Evolutionary conservation across 140 eudicot species (phyloP), one percentile per base, ranked within the genome.

Genomic region (Ambrosia hybrid): DNA sequence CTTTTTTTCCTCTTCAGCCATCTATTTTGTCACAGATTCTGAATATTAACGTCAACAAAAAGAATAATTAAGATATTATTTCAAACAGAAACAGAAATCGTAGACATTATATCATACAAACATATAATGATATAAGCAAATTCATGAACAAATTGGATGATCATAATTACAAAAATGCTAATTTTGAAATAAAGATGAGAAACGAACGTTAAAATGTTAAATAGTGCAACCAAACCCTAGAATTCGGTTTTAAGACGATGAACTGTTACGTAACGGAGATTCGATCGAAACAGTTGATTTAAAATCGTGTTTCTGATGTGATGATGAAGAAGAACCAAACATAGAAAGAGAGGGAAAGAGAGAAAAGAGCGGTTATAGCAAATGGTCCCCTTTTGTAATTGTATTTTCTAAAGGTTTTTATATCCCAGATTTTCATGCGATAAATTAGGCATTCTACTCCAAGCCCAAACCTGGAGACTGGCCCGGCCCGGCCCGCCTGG

Each of bases 1-100:
- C 74, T 75, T 46, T 34, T 70, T 49, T 78, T 67, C 80, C 39
- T 70, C 76, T 78, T 82, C 88, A 17, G 37, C 82, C 83, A 70
- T 79, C 37, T 69, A 21, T 52, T 30, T 51, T 41, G 59, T 43
- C 68, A 39, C 71, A 68, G 17, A 70, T 70, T n/a, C 77, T 79
- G 37, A 71, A 53, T 8, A 71, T 65, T 12, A 45, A 62, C 14
- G 33, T 41, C 5, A 38, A 41, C 55, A 57, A 59, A 30, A 59
- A 53, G 4, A 30, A 48, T 41, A 61, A 39, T 49, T 57, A 79
- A 48, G 17, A 72, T 13, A 56, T 43, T 36, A 58, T 58, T 57
- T 58, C 9, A 51, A 38, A 30, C 51, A 15, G 41, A 21, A 6
- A 52, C 65, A 53, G 3, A 43, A 10, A 64, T 45, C 59, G 6